These are phyloP conservation scores for Lecanicillium sp. DNA, from an alignment of 2,329 filamentous ascomycete genomes.

Conservation along the genomic window DNA sequence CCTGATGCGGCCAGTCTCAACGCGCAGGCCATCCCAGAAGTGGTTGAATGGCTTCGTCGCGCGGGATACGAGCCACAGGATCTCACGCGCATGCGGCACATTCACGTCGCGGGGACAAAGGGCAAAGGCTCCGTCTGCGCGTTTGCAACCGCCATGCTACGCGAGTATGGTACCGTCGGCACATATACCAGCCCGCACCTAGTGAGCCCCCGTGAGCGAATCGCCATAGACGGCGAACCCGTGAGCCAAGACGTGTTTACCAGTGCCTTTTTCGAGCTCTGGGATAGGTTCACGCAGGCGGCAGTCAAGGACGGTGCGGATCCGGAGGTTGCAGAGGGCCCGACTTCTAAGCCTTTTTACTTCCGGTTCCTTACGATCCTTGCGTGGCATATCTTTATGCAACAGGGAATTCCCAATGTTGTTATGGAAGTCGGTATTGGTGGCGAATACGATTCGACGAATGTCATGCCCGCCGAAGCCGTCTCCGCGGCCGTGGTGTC, in stretches of 20 bases:
- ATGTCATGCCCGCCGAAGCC: conserved; percentile 57
- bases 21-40: conserved; percentile 69
- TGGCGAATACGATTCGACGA: conserved; percentile 88
- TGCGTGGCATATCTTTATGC: conserved; percentile 75
- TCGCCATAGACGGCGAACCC: conserved; percentile 68
- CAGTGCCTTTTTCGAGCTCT: conserved; percentile 75
- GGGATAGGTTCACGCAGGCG: conserved; percentile 51
- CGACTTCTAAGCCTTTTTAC: conserved; percentile 73
- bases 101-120: conserved; percentile 91
- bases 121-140: conserved; percentile 88
- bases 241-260: conserved; percentile 64
- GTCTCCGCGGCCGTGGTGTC: conserved; percentile 69
- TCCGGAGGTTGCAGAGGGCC: conserved; percentile 40
- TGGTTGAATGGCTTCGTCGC: conserved; percentile 67
- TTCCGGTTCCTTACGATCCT: conserved; percentile 88
- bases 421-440: conserved; percentile 93
- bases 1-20: conserved; percentile 46
- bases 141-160: conserved; percentile 73
- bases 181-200: conserved; percentile 84
- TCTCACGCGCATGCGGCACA: conserved; percentile 38
- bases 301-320: conserved; percentile 24
- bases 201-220: conserved; percentile 75
- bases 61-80: conserved; percentile 58
- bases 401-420: conserved; percentile 67
- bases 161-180: conserved; percentile 47